These are phyloP conservation scores for Talaromyces wortmannii DNA, from an alignment of 495 filamentous ascomycete genomes.

Conservation along the genomic window DNA sequence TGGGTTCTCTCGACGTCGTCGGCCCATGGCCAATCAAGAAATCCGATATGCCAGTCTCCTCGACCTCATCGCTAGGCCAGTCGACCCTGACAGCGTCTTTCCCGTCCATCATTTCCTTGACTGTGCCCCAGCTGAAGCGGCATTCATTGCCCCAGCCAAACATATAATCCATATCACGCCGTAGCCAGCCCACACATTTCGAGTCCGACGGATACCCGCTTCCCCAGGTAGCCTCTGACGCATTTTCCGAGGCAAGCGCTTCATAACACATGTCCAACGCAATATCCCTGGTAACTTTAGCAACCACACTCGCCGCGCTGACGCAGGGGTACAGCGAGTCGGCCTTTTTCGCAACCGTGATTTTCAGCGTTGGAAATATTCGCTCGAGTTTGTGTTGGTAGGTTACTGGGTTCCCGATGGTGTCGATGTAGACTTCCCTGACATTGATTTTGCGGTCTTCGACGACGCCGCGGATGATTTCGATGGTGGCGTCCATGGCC, in stretches of 20 bases:
- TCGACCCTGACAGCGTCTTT: conserved; percentile 63
- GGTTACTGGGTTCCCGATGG: conserved; percentile 70
- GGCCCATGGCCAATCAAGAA: conserved; percentile 48
- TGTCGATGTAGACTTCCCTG: conserved; percentile 89
- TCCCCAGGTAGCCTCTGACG: conserved; percentile 55
- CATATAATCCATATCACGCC: conserved; percentile 77
- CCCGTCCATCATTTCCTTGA: conserved; percentile 82
- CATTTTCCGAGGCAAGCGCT: conserved; percentile 14
- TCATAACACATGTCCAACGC: conserved; percentile 73
- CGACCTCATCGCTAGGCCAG: conserved; percentile 74
- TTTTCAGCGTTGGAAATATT: conserved; percentile 69
- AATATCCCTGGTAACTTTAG: conserved; percentile 91
- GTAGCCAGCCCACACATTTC: conserved; percentile 74
- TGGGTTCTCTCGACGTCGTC: conserved; percentile 9
- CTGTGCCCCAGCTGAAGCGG: conserved; percentile 91
- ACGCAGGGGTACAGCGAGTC: conserved; percentile 92
- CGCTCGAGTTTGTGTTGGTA: conserved; percentile 83
- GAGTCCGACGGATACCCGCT: conserved; percentile 90
- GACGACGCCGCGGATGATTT: conserved; percentile 65
- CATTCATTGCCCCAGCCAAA: conserved; percentile 95
- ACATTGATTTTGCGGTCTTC: conserved; percentile 71
- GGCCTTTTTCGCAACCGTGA: conserved; percentile 95
- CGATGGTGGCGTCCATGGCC: conserved; percentile 91
- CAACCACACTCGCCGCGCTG: conserved; percentile 85
- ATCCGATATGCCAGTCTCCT: conserved; percentile 62